Base-by-base conservation (phyloP, 352 stramenopile species). In the Phytophthora hibernalis region DNA sequence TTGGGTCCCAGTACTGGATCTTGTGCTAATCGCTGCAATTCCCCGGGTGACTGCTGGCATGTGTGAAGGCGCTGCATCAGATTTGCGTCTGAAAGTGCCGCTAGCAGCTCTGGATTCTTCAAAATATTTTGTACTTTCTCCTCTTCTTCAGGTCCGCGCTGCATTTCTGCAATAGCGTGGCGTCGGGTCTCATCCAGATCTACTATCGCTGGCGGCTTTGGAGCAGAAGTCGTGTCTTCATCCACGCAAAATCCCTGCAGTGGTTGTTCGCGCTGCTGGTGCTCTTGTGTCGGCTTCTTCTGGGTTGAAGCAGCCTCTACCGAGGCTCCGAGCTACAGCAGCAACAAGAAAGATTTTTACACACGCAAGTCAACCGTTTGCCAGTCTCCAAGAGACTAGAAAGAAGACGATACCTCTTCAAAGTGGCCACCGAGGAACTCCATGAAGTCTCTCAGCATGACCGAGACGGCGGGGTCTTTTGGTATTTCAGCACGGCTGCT, bases 371-470 rank as follows among this genome's bases (percentile, higher is more conserved):
- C 26, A 38, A n/a, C 38, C 43, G 5, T 10, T 43, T 15, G 21
- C 6, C 15, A 47, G 13, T 38, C n/a, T 24, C 5, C 12, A 13
- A 13, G 0, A 9, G 37, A 10, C n/a, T 55, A 35, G 20, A 2
- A 42, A 22, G 4, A 16, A 18, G 1, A 5, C 37, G n/a, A 6
- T 50, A 91, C 83, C 80, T 94, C 72, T 67, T 93, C 83, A 40
- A 95, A 93, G 58, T 95, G 84, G 44, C 63, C 70, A 4, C 84
- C 84, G 9, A 93, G 47, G 53, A 93, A 93, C 48, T 76, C 76
- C 73, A 92, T 80, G 35, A 92, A 95, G 53, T 91, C 83, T 21
- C 65, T 65, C 47, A 93, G 59, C 80, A 93, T 91, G 0, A 67
- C 49, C 0, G 81, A 85, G 3, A 93, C 72, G 2, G 80, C 82